Evolutionary conservation across 2,329 filamentous ascomycete genomes (phyloP).

Genomic region (Penicillium glabrum): DNA sequence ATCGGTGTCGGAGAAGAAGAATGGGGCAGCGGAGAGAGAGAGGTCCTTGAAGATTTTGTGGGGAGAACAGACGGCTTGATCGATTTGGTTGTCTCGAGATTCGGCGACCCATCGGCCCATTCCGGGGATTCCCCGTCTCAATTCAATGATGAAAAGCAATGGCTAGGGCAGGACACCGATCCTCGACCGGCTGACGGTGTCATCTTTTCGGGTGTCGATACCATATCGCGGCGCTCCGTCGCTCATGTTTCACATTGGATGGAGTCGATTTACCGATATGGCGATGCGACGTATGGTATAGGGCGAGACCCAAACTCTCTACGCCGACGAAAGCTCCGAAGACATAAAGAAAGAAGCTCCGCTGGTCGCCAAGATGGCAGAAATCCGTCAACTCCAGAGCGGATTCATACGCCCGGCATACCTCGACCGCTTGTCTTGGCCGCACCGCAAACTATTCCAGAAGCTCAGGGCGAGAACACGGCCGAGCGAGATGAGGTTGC

Average conservation of each 20-base stretch:
- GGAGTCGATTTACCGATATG: slow-evolving; percentile 82
- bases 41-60: slow-evolving; percentile 87
- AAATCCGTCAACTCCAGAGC: slow-evolving; percentile 19
- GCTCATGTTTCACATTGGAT: slow-evolving; percentile 79
- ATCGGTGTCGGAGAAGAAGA: slow-evolving; percentile 95
- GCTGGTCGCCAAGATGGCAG: slow-evolving; percentile 3
- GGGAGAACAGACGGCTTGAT: slow-evolving; percentile 77
- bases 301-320: slow-evolving; percentile 72
- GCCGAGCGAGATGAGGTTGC: slow-evolving; percentile 16
- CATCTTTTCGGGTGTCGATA: slow-evolving; percentile 79
- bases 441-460: slow-evolving; percentile 16
- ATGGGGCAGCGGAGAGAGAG: slow-evolving; percentile 87
- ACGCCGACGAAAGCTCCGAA: slow-evolving; percentile 49
- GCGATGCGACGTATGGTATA: slow-evolving; percentile 81
- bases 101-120: slow-evolving; percentile 59
- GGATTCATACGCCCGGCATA: slow-evolving; percentile 40
- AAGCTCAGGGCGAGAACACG: slow-evolving; percentile 6
- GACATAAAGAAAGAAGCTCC: slow-evolving; percentile 24
- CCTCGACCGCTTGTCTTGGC: slow-evolving; percentile 44
- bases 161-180: slow-evolving; percentile 72
- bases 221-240: slow-evolving; percentile 69
- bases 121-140: slow-evolving; percentile 23
- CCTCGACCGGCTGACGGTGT: slow-evolving; percentile 75
- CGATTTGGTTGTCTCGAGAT: slow-evolving; percentile 84
- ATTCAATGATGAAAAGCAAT: slow-evolving; percentile 46